Evolutionary conservation across 2,329 filamentous ascomycete species (phyloP).

Genomic region (Botrytis galanthina): DNA sequence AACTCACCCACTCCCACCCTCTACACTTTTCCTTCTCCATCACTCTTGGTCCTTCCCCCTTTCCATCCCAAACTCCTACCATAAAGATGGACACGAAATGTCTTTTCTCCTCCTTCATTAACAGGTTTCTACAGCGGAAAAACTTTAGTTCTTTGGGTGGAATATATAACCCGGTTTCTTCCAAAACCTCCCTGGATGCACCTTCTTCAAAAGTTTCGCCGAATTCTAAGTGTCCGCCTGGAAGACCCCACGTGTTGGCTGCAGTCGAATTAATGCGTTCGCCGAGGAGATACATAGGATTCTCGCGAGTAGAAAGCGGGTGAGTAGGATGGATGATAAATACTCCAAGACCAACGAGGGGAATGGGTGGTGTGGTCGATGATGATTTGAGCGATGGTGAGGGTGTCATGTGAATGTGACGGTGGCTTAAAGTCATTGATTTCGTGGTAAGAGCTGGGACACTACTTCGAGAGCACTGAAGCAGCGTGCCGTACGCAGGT

Average conservation of each 20-base stretch:
- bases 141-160: constrained; percentile 47
- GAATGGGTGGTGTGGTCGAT: background rate
- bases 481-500: background rate
- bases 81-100: constrained; percentile 78
- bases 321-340: constrained; percentile 25
- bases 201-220: constrained; percentile 62
- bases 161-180: constrained; percentile 67
- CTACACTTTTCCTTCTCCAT: constrained; percentile 50
- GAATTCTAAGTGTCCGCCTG: constrained; percentile 73
- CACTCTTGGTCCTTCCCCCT: constrained; percentile 52
- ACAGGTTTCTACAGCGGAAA: constrained; percentile 51
- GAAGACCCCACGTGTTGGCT: constrained; percentile 60
- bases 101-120: background rate
- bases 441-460: background rate
- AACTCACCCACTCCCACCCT: constrained; percentile 47
- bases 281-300: constrained; percentile 27
- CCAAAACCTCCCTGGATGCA: constrained; percentile 63
- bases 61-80: constrained; percentile 46
- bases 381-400: background rate
- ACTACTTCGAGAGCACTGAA: background rate
- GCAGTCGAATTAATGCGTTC: constrained; percentile 28
- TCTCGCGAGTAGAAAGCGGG: constrained; percentile 18
- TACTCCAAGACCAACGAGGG: constrained; percentile 27
- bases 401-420: background rate
- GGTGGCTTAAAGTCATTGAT: background rate